These are phyloP conservation scores for Hemerocallis citrina DNA, from an alignment of 106 monocot species.

Conservation along the genomic window DNA sequence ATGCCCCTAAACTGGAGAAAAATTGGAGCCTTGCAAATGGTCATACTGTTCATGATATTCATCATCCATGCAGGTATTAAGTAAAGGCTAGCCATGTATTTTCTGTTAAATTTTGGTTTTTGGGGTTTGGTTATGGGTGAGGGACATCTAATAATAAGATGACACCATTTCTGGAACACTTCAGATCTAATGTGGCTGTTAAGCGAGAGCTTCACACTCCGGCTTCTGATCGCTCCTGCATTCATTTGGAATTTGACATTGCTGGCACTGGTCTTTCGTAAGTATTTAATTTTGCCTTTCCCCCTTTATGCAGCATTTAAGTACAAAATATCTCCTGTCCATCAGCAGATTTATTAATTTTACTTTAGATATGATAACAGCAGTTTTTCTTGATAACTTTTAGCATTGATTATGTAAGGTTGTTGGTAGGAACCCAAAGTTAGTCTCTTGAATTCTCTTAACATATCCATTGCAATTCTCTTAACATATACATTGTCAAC, in stretches of 20 bases:
- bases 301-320: neutral
- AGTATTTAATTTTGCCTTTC: constrained; percentile 12
- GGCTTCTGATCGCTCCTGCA: constrained; percentile 89
- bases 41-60: constrained; percentile 62
- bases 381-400: too few relatives aligned
- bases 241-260: constrained; percentile 92
- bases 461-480: too few relatives aligned
- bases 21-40: constrained; percentile 82
- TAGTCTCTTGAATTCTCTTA: too few relatives aligned
- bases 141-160: neutral
- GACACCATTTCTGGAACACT: too few relatives aligned
- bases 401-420: too few relatives aligned
- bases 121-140: neutral
- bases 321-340: too few relatives aligned
- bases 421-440: too few relatives aligned
- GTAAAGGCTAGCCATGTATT: too few relatives aligned
- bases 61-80: constrained; percentile 75
- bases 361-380: too few relatives aligned
- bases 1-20: constrained; percentile 28
- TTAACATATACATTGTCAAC: too few relatives aligned
- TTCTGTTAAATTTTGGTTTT: neutral
- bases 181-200: constrained; percentile 74
- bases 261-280: constrained; percentile 62
- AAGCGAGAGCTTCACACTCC: constrained; percentile 72
- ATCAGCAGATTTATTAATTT: too few relatives aligned